Percentiles rank a stretch among this genome's conserved stretches.
Conservation (phyloP, 2,329 filamentous ascomycete genomes). For the Paramyrothecium roridum region DNA sequence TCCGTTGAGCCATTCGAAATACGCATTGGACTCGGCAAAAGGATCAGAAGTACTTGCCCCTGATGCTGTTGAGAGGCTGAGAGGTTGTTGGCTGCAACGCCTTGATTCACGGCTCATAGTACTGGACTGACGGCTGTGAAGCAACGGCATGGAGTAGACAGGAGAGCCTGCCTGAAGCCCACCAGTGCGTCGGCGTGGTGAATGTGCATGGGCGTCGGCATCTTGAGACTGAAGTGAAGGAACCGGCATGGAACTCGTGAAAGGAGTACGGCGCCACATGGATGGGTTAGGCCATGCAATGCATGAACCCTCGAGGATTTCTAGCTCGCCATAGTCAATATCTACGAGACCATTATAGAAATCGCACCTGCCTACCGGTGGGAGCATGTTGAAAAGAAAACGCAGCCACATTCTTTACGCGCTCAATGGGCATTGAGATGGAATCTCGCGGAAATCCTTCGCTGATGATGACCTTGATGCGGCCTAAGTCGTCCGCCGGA, state of each 20-base stretch:
- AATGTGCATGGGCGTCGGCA: conserved; percentile 60
- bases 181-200: conserved; percentile 43
- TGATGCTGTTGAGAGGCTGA: not conserved
- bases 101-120: not conserved
- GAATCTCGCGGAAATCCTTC: conserved; percentile 65
- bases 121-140: conserved; percentile 2
- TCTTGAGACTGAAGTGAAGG: conserved; percentile 40
- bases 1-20: conserved; percentile 22
- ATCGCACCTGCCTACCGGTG: conserved; percentile 49
- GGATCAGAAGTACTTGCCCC: conserved; percentile 8
- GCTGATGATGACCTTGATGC: conserved; percentile 73
- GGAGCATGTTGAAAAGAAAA: conserved; percentile 88
- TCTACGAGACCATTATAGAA: not conserved
- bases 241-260: conserved; percentile 36
- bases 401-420: conserved; percentile 67
- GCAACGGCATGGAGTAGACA: conserved; percentile 1
- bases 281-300: conserved; percentile 77
- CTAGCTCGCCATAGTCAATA: conserved; percentile 25
- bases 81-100: not conserved
- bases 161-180: not conserved
- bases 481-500: conserved; percentile 65
- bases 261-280: conserved; percentile 60
- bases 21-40: conserved; percentile 17
- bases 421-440: conserved; percentile 53
- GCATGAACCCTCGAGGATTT: conserved; percentile 66